These are phyloP conservation scores for Haberlea rhodopensis DNA, from an alignment of 257 asterid genomes.

Conservation along the genomic window DNA sequence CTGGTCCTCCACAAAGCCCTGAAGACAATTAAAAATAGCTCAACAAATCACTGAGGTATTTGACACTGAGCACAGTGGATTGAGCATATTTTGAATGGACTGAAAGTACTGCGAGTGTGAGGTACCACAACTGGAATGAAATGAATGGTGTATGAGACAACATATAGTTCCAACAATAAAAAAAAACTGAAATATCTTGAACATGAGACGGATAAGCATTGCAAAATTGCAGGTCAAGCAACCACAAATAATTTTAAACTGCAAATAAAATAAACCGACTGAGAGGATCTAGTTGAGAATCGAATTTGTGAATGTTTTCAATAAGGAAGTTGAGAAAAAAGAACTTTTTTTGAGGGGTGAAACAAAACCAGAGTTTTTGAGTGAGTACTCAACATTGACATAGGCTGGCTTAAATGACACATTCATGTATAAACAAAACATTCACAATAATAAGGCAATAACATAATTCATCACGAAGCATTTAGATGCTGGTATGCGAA, in stretches of 20 bases:
- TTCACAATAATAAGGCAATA: not conserved
- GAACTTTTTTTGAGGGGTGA: too few species aligned
- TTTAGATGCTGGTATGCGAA: slow-evolving; percentile 17
- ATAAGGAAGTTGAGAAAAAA: too few species aligned
- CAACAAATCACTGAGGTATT: slow-evolving; percentile 14
- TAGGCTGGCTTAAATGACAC: slow-evolving; percentile 16
- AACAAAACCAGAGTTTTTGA: not conserved
- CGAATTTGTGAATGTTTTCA: too few species aligned
- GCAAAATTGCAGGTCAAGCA: slow-evolving; percentile 7
- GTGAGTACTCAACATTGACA: not conserved
- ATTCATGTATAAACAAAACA: slow-evolving; percentile 13
- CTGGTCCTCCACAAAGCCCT: slow-evolving; percentile 99
- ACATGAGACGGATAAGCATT: not conserved
- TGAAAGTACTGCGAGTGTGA: slow-evolving; percentile 9
- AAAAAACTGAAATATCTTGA: not conserved
- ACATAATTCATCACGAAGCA: slow-evolving; percentile 18
- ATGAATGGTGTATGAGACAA: slow-evolving; percentile 6
- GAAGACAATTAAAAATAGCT: slow-evolving; percentile 19
- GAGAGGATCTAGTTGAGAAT: too few species aligned
- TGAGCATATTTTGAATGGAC: slow-evolving; percentile 20
- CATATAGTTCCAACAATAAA: slow-evolving; percentile 19
- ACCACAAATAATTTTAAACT: too few species aligned
- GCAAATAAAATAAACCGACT: too few species aligned
- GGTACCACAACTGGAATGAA: slow-evolving; percentile 18
- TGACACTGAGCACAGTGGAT: slow-evolving; percentile 20